phyloP scores from a whole-genome alignment of 2,329 filamentous ascomycete genomes.

The Coniochaeta prunicola region DNA sequence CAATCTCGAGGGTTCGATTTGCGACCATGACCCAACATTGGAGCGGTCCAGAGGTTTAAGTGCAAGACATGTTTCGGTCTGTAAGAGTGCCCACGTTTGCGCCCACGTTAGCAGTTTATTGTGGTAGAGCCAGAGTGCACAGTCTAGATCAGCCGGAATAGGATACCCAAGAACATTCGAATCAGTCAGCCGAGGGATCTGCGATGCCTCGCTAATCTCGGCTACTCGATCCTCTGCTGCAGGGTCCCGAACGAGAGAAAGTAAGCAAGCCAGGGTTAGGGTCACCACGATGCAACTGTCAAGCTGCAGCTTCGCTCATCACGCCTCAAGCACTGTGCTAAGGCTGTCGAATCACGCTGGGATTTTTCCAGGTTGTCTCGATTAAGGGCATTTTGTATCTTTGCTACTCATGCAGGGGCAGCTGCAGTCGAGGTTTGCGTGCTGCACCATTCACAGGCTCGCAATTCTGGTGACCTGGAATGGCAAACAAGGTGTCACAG shows the following conservation, averaged over 20 bases:
- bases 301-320: too few relatives aligned
- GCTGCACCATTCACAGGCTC: neutral
- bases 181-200: neutral
- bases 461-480: neutral
- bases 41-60: too few relatives aligned
- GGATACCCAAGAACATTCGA: neutral
- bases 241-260: too few relatives aligned
- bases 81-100: too few relatives aligned
- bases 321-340: too few relatives aligned
- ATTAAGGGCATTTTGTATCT: too few relatives aligned
- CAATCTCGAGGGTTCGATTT: neutral
- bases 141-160: neutral
- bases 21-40: too few relatives aligned
- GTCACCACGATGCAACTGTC: too few relatives aligned
- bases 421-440: too few relatives aligned
- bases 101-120: neutral
- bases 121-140: neutral
- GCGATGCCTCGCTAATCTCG: neutral
- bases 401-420: neutral
- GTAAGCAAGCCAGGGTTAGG: neutral
- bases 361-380: too few relatives aligned
- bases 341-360: too few relatives aligned
- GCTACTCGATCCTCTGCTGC: neutral
- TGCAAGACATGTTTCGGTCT: neutral
- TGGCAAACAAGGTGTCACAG: too few relatives aligned